Evolutionary conservation across 805 yeast species (phyloP), one percentile per base, ranked within the genome.

Genomic region (Metschnikowia proteae): DNA sequence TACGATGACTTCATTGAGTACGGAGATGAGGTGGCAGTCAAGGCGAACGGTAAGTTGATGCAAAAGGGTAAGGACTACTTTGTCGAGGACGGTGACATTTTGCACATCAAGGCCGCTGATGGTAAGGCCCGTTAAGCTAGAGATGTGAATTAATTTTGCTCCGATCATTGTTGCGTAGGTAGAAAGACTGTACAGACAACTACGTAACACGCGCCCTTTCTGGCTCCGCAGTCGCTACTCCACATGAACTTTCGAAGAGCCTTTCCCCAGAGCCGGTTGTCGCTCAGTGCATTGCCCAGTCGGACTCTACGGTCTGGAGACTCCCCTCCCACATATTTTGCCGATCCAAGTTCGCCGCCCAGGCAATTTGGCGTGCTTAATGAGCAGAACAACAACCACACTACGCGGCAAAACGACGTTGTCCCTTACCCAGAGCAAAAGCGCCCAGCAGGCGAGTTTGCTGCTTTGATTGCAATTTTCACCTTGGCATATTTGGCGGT

Each of bases 11-110:
- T 85, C 46, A 38, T 56, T 36, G 54, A 86, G 70, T 64, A 68
- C 40, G 72, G 72, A 50, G 97, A 92, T 64, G 99, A 94, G 63
- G 78, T 78, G 49, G 75, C 84, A 34, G 87, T 94, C 61, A 84
- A 82, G 72, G 81, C 96, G 46, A 88, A 87, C 52, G 99, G 99
- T 66, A 90, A 90, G 72, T 79, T 92, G 61, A 73, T 79, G 68
- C 84, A 83, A 63, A 95, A 91, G 80, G 99, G 99, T 71, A 94
- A 92, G 70, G 96, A 83, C 54, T 94, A 94, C 67, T 87, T 82
- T 47, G 96, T 94, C 50, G 96, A 91, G 74, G 97, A 91, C 66
- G 96, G 96, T 62, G 98, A 91, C 66, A 77, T 94, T 62, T 76
- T 92, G 56, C 88, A 84, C 72, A 87, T 92, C 79, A 86, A 94